Evolutionary conservation across 2,329 filamentous ascomycete species (phyloP), one percentile per base, ranked within the genome.

Genomic region (Colletotrichum tanaceti): DNA sequence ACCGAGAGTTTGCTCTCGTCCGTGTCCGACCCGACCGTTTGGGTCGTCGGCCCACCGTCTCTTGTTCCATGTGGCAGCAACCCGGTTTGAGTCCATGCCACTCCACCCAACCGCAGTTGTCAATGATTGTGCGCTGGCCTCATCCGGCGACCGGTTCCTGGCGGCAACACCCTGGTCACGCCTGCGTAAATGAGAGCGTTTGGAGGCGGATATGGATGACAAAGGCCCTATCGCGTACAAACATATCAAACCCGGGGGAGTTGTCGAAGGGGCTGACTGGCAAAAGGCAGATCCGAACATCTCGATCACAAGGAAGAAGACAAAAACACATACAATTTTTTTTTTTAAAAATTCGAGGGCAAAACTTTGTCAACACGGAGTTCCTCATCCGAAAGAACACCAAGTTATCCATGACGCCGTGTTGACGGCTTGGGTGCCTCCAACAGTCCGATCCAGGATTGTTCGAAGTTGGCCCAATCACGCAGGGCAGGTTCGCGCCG

Each of bases 1-100:
- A 2, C 13, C 32, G 28, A n/a, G 28, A n/a, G 13, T 14, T 18
- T 24, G 49, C 14, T 9, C 32, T 50, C n/a, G 32, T 5, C 32
- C 32, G 28, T n/a, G 35, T 16, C 9, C 16, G 16, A 50, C 35
- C 58, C 58, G 50, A 57, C 43, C 39, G 39, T 20, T 5, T 10
- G 63, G 58, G 35, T 62, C 16, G n/a, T 43, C 10, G 32, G 32
- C n/a, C 55, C 46, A 52, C 24, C 41, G 4, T n/a, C 35, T 50
- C 28, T 49, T 22, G 38, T 62, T 22, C 41, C 43, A 49, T 49
- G 50, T 35, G 47, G 32, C n/a, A 16, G 16, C 32, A 16, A 38
- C 58, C 24, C 54, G n/a, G 32, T 41, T 11, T 18, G 1, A 50
- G 9, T 3, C 49, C 43, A 35, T 62, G 63, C 24, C 13, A 20